A percentile compares a stretch with the other conserved stretches of the same genome.
phyloP scores from a whole-genome alignment of 202 grass and related monocot species.

The Musa balbisiana region DNA sequence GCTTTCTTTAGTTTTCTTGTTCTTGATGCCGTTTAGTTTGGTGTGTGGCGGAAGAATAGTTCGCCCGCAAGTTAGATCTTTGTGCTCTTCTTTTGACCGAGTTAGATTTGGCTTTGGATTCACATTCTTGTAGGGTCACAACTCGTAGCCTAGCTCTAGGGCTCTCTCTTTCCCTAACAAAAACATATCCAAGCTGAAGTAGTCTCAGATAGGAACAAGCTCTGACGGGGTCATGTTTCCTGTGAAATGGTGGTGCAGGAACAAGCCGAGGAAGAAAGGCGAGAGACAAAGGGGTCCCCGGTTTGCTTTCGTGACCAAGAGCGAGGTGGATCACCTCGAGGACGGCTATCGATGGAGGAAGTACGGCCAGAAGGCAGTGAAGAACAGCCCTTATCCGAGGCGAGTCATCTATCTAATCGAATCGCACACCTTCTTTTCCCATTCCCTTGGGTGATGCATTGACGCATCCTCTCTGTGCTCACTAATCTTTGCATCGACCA shows the following conservation, averaged over 20 bases:
- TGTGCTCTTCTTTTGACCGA: too few relatives aligned
- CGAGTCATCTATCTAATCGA: not conserved
- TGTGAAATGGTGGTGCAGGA: constrained; percentile 34
- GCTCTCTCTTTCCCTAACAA: too few relatives aligned
- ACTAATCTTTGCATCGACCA: not conserved
- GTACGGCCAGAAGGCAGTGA: constrained; percentile 99
- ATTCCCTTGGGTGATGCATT: too few relatives aligned
- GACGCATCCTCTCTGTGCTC: too few relatives aligned
- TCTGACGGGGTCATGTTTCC: not conserved
- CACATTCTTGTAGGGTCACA: too few relatives aligned
- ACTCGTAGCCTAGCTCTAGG: too few relatives aligned
- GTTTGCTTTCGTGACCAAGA: constrained; percentile 92
- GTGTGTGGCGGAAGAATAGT: too few relatives aligned
- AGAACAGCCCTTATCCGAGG: constrained; percentile 97
- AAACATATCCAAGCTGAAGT: not conserved
- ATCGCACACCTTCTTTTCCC: not conserved
- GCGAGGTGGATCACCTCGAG: constrained; percentile 98
- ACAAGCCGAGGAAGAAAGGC: constrained; percentile 50
- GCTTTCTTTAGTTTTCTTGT: not conserved
- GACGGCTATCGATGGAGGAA: constrained; percentile 98
- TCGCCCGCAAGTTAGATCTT: too few relatives aligned
- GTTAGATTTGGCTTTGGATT: too few relatives aligned
- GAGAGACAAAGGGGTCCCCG: constrained; percentile 71
- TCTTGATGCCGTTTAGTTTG: not conserved
- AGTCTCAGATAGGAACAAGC: not conserved